Evolutionary conservation across 2,329 filamentous ascomycete species (phyloP).

Genomic region (Epichloe coenophiala): DNA sequence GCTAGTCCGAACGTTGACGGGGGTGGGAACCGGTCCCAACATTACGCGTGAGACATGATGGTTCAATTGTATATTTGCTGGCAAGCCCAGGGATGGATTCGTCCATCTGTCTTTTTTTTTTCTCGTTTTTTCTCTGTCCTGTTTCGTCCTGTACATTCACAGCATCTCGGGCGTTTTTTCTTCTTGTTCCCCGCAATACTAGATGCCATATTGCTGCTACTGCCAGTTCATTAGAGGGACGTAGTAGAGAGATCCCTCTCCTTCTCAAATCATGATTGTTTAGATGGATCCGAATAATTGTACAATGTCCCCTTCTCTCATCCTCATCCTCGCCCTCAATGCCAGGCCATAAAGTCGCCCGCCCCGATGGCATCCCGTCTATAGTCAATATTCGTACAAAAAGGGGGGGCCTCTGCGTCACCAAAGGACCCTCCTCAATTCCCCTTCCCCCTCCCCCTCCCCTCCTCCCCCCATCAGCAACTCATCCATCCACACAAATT

Average conservation of each 20-base stretch:
- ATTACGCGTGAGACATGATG: slow-evolving; percentile 24
- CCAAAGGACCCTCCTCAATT: neutral
- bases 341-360: neutral
- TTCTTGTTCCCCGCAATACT: neutral
- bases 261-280: neutral
- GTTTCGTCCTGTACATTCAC: neutral
- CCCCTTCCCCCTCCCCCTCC: too few species aligned
- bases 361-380: neutral
- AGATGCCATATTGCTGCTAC: neutral
- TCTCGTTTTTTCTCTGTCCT: neutral
- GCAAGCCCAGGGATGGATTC: too few species aligned
- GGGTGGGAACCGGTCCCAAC: slow-evolving; percentile 46
- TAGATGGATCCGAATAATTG: neutral
- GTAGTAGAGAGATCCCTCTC: neutral
- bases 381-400: neutral
- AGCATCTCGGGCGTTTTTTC: neutral
- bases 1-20: slow-evolving; percentile 47
- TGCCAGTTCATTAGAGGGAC: neutral
- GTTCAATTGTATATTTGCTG: neutral
- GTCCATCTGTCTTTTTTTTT: neutral
- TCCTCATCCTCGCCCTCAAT: neutral
- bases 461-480: too few species aligned
- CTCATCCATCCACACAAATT: neutral
- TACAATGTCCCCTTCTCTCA: neutral
- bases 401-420: neutral